A percentile compares a stretch with the other conserved stretches of the same genome.
These are phyloP conservation scores for Pseudofabraea citricarpa DNA, from an alignment of 2,329 filamentous ascomycete genomes.

Conservation along the genomic window DNA sequence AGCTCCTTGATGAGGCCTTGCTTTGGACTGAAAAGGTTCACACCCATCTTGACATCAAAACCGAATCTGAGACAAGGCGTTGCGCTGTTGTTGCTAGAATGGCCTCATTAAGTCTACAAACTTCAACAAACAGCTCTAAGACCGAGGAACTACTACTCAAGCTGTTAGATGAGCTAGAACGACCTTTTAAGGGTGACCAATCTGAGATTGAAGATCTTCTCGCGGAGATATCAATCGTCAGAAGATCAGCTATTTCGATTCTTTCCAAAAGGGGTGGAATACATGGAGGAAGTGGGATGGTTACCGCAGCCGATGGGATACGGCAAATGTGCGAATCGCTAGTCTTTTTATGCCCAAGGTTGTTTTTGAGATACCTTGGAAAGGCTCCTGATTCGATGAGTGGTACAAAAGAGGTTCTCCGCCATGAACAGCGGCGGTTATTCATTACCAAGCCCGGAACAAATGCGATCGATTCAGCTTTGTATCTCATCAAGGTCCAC, in stretches of 20 bases:
- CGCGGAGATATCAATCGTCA: slow-evolving; percentile 47
- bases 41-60: slow-evolving; percentile 12
- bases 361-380: slow-evolving; percentile 58
- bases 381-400: slow-evolving; percentile 47
- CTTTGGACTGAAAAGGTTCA: slow-evolving; percentile 47
- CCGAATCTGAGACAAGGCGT: slow-evolving; percentile 24
- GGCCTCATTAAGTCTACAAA: slow-evolving; percentile 48
- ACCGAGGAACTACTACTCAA: slow-evolving; percentile 40
- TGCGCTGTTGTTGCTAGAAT: slow-evolving; percentile 51
- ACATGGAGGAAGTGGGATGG: not conserved
- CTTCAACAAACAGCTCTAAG: slow-evolving; percentile 29
- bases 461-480: slow-evolving; percentile 54
- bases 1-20: slow-evolving; percentile 44
- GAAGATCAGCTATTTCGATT: slow-evolving; percentile 48
- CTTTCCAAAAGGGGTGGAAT: slow-evolving; percentile 27
- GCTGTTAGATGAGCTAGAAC: slow-evolving; percentile 51
- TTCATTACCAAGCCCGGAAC: slow-evolving; percentile 43
- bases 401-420: slow-evolving; percentile 51
- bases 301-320: slow-evolving; percentile 15
- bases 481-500: slow-evolving; percentile 50
- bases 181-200: slow-evolving; percentile 53
- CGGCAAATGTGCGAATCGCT: slow-evolving; percentile 47
- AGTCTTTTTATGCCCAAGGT: slow-evolving; percentile 53
- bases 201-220: slow-evolving; percentile 58
- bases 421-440: slow-evolving; percentile 55